These are phyloP conservation scores for Cercospora sp. DNA, from an alignment of 2,329 filamentous ascomycete species.

Conservation along the genomic window DNA sequence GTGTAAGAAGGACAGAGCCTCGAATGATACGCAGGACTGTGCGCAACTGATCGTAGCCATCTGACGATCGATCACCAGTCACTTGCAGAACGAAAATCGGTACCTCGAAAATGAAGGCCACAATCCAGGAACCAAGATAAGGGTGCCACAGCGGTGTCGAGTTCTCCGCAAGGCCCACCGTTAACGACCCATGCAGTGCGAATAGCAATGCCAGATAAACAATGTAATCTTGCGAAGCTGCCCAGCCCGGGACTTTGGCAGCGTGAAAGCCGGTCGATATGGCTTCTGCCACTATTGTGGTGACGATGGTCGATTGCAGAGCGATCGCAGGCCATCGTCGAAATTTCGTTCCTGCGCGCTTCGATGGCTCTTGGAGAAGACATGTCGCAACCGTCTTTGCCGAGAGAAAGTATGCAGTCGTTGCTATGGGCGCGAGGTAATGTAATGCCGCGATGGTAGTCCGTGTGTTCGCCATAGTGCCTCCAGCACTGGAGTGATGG, in stretches of 20 bases:
- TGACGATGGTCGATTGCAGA: constrained; percentile 24
- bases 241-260: constrained; percentile 15
- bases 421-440: constrained; percentile 33
- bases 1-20: constrained; percentile 19
- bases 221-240: constrained; percentile 30
- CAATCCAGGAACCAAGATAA: constrained; percentile 33
- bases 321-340: constrained; percentile 26
- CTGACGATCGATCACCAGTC: constrained; percentile 4
- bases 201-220: constrained; percentile 29
- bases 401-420: constrained; percentile 31
- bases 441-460: constrained; percentile 28
- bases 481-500: background rate
- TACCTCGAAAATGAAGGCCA: constrained; percentile 31
- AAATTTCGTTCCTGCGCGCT: constrained; percentile 15
- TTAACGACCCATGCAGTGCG: constrained; percentile 28
- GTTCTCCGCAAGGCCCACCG: constrained; percentile 31
- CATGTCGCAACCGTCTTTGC: constrained; percentile 34
- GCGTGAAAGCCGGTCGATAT: constrained; percentile 26
- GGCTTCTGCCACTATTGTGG: constrained; percentile 28
- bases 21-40: constrained; percentile 26
- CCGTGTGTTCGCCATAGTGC: background rate
- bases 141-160: constrained; percentile 35
- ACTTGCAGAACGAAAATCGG: constrained; percentile 24
- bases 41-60: constrained; percentile 20
- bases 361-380: constrained; percentile 33